Evolutionary conservation across 1,139 yeast species (phyloP), one percentile per base, ranked within the genome.

Genomic region (Yamadazyma kanchanaburiensis): DNA sequence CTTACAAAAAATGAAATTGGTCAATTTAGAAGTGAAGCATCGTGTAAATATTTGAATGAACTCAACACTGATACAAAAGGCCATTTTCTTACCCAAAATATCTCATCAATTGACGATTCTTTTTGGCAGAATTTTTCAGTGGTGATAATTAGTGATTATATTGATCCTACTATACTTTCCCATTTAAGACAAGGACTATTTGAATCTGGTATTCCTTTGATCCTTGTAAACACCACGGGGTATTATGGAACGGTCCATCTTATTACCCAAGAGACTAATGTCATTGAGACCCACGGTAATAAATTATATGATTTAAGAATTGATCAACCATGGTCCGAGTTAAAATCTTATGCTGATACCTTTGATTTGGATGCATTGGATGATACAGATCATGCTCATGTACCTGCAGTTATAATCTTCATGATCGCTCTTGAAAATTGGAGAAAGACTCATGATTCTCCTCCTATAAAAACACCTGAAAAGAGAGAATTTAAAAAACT

Each of bases 251-350:
- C 69, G n/a, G 47, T 86, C 5, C 64, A 78, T 26, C 48, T 84
- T 3, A 58, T 75, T 19, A 49, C 67, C 7, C 56, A 59, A 25
- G 80, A 75, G 37, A 73, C 74, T 12, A 74, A 82, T 4, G 75
- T 86, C 0, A 61, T 86, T 12, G 94, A 89, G 43, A 76, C 95
- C 0, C 96, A 89, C 53, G 72, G 74, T 2, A 77, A 78, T 24
- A 61, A 73, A 8, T 51, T 80, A 3, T 77, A 70, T 21, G 96
- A 87, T 46, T 60, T 89, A 33, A 61, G 96, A 29, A 59, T 89
- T 4, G 82, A 80, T 37, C 40, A 50, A 3, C 91, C 95, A 1
- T 91, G 96, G 96, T 60, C 66, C 0, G 87, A 83, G 42, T 58
- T 89, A n/a, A 55, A 57, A 24, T 56, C 56, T 0, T 79, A 67